Base-by-base conservation (phyloP, 192 early-diverging fungal species). In the Phlyctochytrium arcticum region DNA sequence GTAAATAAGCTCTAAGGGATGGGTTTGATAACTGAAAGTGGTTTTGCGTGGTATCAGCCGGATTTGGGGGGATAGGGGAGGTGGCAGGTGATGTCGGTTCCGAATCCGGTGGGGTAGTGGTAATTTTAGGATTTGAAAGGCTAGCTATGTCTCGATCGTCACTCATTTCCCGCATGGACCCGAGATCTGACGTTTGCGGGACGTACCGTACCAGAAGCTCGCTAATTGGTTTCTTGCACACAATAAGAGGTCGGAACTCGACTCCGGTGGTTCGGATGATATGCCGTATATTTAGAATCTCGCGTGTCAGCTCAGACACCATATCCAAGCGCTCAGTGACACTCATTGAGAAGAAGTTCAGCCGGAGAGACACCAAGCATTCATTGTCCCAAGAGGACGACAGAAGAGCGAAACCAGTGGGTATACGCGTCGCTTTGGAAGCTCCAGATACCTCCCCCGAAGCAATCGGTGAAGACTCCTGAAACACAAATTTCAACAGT, bases 341-440 rank as follows among this genome's bases (percentile, higher is more conserved):
- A 3, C 55, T 27, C 19, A 74, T 69, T 15, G 70, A 69, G 63
- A 75, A 83, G 53, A 83, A 83, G 24, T 56, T 47, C 19, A 76
- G 8, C 23, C 57, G 58, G 2, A 84, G 48, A 33, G 66, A 55
- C 29, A 70, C 30, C 6, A 79, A 48, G 56, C 68, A 76, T 37
- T 83, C 78, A 10, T 76, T 80, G 64, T 77, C 73, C 36, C 54
- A 69, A 17, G 66, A 48, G 17, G 80, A 12, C 12, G 67, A 57
- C n/a, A 80, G 59, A 3, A 76, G 35, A 42, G 62, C 70, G 46
- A 78, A 78, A 5, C 81, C 81, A 24, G 63, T 60, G 6, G 77
- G 67, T 3, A 15, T 58, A 27, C 32, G 12, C 24, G 44, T 17
- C 17, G 5, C 44, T 0, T 23, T 44, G 12, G 35, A 23, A 19